Base-by-base conservation (phyloP, 2,329 filamentous ascomycete genomes). In the Aspergillus luchuensis region DNA sequence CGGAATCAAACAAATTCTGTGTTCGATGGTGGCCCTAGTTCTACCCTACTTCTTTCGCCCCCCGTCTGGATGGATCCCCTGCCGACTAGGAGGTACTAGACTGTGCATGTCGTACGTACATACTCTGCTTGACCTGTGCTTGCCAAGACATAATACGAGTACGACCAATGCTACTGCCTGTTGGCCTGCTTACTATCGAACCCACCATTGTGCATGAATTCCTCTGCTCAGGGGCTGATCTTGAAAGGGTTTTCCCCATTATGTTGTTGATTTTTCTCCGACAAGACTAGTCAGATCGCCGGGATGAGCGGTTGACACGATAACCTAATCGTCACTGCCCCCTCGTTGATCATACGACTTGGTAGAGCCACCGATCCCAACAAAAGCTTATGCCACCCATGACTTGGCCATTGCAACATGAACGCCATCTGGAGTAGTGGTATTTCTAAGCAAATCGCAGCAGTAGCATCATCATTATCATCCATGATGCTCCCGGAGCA, bases 61-160 rank as follows among this genome's bases (percentile, higher is more conserved):
- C 45, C 23, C 21, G 45, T 49, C 15, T 23, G 23, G 45, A 49
- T 30, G 47, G 47, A 28, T 45, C 47, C 47, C 25, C n/a, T 19
- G 11, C 33, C 47, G 30, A 30, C 47, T 50, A 50, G 52, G 39
- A 43, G 38, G n/a, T 43, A 55, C 52, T 55, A 45, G 53, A 39
- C 39, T 30, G 39, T 4, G n/a, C 30, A 30, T 55, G 41, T 45
- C 30, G 53, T 56, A 56, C 41, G 53, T 45, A 43, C 53, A 47
- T 47, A 5, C 33, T 17, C 45, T 45, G 25, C 25, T 50, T 19
- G 23, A 53, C 19, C 30, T 21, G 3, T 36, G 39, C n/a, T 56
- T 47, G 53, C 53, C 53, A 43, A 56, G 39, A 39, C 33, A 43
- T 36, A 47, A 56, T 56, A 56, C 53, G 53, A 56, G 53, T 56